Conservation (phyloP, 306 rosid species). For the Quercus mongolica region DNA sequence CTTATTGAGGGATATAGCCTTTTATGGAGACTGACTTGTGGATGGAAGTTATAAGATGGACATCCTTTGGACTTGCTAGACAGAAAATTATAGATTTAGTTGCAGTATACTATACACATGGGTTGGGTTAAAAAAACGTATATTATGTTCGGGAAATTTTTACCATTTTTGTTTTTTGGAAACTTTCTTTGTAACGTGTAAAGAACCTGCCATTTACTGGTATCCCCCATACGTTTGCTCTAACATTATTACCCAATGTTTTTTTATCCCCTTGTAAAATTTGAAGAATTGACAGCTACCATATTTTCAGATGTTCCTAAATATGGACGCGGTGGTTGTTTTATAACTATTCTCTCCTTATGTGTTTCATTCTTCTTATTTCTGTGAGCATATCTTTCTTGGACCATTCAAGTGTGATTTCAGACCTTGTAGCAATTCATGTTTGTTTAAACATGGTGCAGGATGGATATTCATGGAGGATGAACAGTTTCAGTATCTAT, state of each 20-base stretch:
- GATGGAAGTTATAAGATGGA: background rate
- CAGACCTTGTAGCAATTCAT: conserved; percentile 10
- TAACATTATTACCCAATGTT: background rate
- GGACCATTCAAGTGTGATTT: background rate
- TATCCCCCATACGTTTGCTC: background rate
- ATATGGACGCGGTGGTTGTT: background rate
- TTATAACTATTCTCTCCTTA: background rate
- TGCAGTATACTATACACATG: background rate
- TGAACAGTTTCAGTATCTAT: conserved; percentile 68
- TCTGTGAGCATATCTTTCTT: conserved; percentile 6
- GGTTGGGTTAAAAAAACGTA: background rate
- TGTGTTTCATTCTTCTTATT: background rate
- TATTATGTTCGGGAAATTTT: background rate
- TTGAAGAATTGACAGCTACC: background rate
- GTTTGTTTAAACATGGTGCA: conserved; percentile 39
- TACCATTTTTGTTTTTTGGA: background rate
- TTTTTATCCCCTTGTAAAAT: background rate
- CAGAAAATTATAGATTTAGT: background rate
- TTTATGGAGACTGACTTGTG: background rate
- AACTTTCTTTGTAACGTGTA: background rate
- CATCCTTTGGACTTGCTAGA: background rate
- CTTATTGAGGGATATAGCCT: background rate
- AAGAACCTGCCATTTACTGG: background rate
- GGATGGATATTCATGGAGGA: conserved; percentile 88
- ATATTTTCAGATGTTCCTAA: too few relatives aligned